Base-by-base conservation (phyloP, 805 yeast genomes). In the Wickerhamiella australiensis region DNA sequence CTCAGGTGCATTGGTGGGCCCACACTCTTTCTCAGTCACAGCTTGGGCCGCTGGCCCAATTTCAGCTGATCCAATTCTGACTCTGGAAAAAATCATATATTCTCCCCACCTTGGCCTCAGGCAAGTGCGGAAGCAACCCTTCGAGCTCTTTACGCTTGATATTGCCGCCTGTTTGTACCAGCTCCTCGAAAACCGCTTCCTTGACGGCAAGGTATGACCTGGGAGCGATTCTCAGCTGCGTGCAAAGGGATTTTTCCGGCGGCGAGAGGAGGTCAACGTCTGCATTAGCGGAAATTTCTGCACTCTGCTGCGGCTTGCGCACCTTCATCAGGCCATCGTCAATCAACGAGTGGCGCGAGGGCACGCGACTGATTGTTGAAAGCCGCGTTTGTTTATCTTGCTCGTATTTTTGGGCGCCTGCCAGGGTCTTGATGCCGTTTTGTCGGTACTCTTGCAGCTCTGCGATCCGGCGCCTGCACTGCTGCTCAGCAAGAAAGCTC, bases 151-250 rank as follows among this genome's bases (percentile, higher is more conserved):
- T 81, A 66, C 84, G 82, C 68, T 85, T 85, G 59, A 92, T 64
- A 5, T 74, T 67, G 4, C 97, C 97, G 36, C 94, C 94, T 40
- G 83, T 80, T 56, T 85, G 79, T 36, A 88, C 69, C 27, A 94
- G 77, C 61, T 88, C 96, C 57, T 94, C 77, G 71, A 92, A 86
- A 50, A 92, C 65, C 2, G 85, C 78, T 62, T 85, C 95, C 61
- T 92, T 92, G 55, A 92, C 85, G 2, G 94, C 95, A 53, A 92
- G 69, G 61, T 90, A 92, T 2, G 97, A 94, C 63, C 92, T 90
- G 13, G 99, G 98, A 50, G 83, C 67, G 9, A 94, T 81, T 54
- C 94, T 77, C 53, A 94, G 70, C 45, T 79, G 82, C 3, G 88
- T 73, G 67, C 98, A 94, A 43, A 92, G 67, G 49, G 77, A 78